phyloP scores from a whole-genome alignment of 1,284 basidiomycete genomes.

The Paramarasmius palmivorus region DNA sequence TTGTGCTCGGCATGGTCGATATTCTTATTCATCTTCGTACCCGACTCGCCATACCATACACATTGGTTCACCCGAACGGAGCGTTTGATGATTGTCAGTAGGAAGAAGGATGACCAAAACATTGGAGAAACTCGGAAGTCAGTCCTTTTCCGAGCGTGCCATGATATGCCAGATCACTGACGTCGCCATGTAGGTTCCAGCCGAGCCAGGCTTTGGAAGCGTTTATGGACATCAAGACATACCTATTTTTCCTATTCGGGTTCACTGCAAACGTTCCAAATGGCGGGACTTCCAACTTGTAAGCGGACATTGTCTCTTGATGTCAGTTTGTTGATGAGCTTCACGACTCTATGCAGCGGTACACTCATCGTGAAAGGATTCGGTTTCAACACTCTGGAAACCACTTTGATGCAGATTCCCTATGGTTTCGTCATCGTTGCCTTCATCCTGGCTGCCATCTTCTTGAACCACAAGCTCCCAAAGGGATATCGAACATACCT shows the following conservation, averaged over 20 bases:
- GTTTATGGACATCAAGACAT: constrained; percentile 29
- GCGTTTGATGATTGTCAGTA: constrained; percentile 31
- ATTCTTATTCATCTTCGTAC: constrained; percentile 30
- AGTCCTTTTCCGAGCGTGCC: background rate
- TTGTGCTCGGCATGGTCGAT: constrained; percentile 27
- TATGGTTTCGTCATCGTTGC: constrained; percentile 27
- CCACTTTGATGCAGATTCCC: constrained; percentile 39
- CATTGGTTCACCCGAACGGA: constrained; percentile 35
- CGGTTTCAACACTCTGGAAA: constrained; percentile 39
- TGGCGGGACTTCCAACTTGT: constrained; percentile 29
- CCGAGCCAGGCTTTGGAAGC: constrained; percentile 30
- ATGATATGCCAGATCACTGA: background rate
- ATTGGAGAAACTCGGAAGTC: constrained; percentile 27
- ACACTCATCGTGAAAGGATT: constrained; percentile 40
- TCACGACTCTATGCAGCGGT: constrained; percentile 9
- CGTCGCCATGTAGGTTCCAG: constrained; percentile 24
- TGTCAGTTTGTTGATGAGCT: background rate
- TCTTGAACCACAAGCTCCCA: constrained; percentile 21
- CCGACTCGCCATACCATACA: constrained; percentile 32
- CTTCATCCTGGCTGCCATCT: constrained; percentile 23
- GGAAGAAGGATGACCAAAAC: constrained; percentile 31
- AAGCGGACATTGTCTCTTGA: background rate
- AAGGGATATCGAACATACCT: constrained; percentile 23
- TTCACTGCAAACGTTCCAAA: constrained; percentile 29
- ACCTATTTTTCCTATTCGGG: constrained; percentile 30